These are phyloP conservation scores for Onygenales sp. DNA, from an alignment of 2,329 filamentous ascomycete genomes.

Conservation along the genomic window DNA sequence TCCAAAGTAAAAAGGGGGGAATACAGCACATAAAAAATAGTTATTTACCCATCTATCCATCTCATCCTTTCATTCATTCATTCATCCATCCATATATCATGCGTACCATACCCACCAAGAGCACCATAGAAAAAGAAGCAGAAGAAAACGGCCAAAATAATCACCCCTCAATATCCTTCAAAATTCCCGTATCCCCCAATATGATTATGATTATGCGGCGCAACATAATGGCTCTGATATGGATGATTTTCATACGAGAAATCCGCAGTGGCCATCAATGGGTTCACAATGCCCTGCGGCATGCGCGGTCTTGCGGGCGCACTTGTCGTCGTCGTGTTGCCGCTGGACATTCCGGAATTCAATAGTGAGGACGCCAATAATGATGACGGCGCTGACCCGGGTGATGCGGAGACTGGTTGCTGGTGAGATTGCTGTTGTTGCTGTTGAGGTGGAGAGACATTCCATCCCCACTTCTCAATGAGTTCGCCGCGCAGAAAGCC, in stretches of 20 bases:
- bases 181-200: conserved; percentile 16
- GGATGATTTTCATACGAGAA: conserved; percentile 71
- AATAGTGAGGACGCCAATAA: conserved; percentile 10
- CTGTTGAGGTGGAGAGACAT: conserved; percentile 22
- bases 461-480: conserved; percentile 70
- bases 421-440: conserved; percentile 27
- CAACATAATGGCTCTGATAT: conserved; percentile 71
- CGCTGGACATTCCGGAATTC: conserved; percentile 15
- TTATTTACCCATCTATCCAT: too few relatives aligned
- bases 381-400: conserved; percentile 3
- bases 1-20: too few relatives aligned
- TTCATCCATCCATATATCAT: too few relatives aligned
- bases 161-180: conserved; percentile 7
- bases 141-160: conserved; percentile 3
- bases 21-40: too few relatives aligned
- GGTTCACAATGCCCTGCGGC: conserved; percentile 52
- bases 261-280: conserved; percentile 60
- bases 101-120: not conserved
- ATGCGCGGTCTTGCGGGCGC: conserved; percentile 24
- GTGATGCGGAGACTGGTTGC: conserved; percentile 8
- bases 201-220: conserved; percentile 46
- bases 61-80: too few relatives aligned
- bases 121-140: not conserved
- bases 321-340: conserved; percentile 10
- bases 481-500: conserved; percentile 63